These are phyloP conservation scores for Solanum dulcamara DNA, from an alignment of 257 asterid species.

Conservation along the genomic window DNA sequence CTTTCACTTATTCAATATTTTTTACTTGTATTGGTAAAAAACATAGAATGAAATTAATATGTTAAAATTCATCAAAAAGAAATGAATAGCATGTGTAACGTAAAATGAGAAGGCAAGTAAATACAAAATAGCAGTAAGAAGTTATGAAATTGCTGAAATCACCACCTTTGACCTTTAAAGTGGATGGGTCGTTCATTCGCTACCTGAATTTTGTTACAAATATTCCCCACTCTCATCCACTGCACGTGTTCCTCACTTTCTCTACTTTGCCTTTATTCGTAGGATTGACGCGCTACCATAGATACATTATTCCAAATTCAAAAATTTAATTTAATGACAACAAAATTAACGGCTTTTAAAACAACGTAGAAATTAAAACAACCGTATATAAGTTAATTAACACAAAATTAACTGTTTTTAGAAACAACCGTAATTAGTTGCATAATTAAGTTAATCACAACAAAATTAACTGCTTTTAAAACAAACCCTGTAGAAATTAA, in stretches of 20 bases:
- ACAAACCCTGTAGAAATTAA: slow-evolving; percentile 19
- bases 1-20: not conserved
- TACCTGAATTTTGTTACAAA: slow-evolving; percentile 25
- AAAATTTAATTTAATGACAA: no score
- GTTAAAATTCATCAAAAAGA: no score
- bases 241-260: not conserved
- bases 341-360: not conserved
- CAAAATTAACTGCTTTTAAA: not conserved
- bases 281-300: not conserved
- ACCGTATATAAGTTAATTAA: no score
- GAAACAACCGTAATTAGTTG: no score
- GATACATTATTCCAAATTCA: not conserved
- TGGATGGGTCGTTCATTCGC: slow-evolving; percentile 19
- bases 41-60: no score
- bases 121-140: slow-evolving; percentile 43
- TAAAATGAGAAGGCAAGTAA: slow-evolving; percentile 1
- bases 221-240: slow-evolving; percentile 14
- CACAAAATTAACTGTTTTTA: not conserved
- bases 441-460: no score
- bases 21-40: not conserved
- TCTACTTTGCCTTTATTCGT: not conserved
- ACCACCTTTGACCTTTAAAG: slow-evolving; percentile 35
- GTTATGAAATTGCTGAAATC: slow-evolving; percentile 33
- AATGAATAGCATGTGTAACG: not conserved
- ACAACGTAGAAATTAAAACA: slow-evolving; percentile 13